These are phyloP conservation scores for Podospora bellae-mahoneyi DNA, from an alignment of 495 filamentous ascomycete genomes.

Conservation along the genomic window DNA sequence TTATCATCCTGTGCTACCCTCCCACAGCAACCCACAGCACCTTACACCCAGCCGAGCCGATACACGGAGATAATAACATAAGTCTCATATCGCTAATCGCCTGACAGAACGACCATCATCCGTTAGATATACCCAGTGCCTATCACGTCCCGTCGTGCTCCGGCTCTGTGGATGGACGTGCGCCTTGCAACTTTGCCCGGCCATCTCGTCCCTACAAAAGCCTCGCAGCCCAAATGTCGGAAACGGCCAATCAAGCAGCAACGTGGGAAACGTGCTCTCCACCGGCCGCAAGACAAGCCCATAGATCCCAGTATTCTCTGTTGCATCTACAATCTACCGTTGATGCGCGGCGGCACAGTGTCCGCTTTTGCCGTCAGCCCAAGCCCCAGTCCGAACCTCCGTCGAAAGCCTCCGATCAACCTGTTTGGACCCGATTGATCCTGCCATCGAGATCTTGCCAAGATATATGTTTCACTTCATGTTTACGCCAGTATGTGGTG, in stretches of 20 bases:
- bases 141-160: not conserved
- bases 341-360: slow-evolving; percentile 1
- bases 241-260: slow-evolving; percentile 35
- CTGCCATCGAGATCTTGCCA: not conserved
- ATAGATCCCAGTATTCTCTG: not conserved
- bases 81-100: not conserved
- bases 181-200: slow-evolving; percentile 8
- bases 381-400: not conserved
- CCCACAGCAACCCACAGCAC: not conserved
- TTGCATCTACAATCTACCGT: not conserved
- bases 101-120: not conserved
- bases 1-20: slow-evolving; percentile 4
- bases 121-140: not conserved
- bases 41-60: not conserved
- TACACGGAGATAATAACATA: slow-evolving; percentile 2
- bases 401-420: not conserved
- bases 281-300: slow-evolving; percentile 10
- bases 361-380: slow-evolving; percentile 2
- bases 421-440: too few relatives aligned
- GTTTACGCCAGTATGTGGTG: not conserved
- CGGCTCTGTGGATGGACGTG: not conserved
- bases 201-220: slow-evolving; percentile 17
- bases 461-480: not conserved
- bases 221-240: slow-evolving; percentile 15
- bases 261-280: slow-evolving; percentile 39